phyloP scores from a whole-genome alignment of 2,329 filamentous ascomycete species.

The Phyllosticta paracitricarpa region DNA sequence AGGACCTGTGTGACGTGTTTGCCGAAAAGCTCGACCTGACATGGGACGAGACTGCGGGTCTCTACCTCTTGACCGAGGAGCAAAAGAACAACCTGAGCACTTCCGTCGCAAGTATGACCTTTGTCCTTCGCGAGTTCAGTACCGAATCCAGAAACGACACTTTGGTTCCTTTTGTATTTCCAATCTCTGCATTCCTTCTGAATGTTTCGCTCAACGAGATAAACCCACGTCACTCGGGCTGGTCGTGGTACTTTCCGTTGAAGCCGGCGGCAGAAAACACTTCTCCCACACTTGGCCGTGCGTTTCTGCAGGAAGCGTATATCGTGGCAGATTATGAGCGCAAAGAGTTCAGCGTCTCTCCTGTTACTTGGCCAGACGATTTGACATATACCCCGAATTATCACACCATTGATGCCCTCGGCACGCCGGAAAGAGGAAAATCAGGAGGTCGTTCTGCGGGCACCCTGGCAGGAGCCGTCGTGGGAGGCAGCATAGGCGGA shows the following conservation, averaged over 20 bases:
- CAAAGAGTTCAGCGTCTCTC: conserved; percentile 26
- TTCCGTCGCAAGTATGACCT: not conserved
- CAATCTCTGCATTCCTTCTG: conserved; percentile 19
- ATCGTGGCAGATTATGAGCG: conserved; percentile 24
- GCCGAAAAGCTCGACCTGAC: conserved; percentile 24
- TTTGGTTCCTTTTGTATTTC: not conserved
- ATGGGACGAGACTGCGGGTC: conserved; percentile 17
- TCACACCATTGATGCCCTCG: not conserved
- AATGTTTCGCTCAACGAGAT: conserved; percentile 12
- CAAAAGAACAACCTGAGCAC: conserved; percentile 13
- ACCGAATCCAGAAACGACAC: too few relatives aligned
- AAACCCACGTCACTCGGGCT: not conserved
- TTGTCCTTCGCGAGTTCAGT: not conserved
- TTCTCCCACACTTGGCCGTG: conserved; percentile 23
- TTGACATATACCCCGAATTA: not conserved
- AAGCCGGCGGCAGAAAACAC: conserved; percentile 19
- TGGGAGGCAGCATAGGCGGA: conserved; percentile 15
- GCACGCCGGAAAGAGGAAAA: not conserved
- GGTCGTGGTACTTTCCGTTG: conserved; percentile 23
- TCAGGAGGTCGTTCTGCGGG: conserved; percentile 17
- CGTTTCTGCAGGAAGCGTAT: conserved; percentile 28
- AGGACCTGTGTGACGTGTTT: conserved; percentile 21
- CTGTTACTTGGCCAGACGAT: not conserved
- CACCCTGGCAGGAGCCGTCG: conserved; percentile 24
- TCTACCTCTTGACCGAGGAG: conserved; percentile 22